Evolutionary conservation across 352 stramenopile species (phyloP), one percentile per base, ranked within the genome.

Genomic region (Phytophthora palmivora): DNA sequence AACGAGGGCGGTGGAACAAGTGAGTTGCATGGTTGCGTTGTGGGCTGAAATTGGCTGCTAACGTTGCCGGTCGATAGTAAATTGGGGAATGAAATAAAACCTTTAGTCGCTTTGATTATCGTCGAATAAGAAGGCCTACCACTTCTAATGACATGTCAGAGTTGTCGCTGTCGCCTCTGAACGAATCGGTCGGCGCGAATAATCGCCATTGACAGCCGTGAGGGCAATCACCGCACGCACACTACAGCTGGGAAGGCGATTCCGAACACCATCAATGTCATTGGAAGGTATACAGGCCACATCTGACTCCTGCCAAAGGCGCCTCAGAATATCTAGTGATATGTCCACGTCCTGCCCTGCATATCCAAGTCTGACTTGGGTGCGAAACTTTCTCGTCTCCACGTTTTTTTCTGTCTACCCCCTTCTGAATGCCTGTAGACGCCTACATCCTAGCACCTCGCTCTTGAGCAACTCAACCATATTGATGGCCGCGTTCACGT

Each of bases 291-390:
- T 39, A 46, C 59, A 45, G 46, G 45, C 19, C 44, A 37, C 58
- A 22, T 63, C 62, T 67, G 62, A 46, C 48, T 42, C 49, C 24
- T 30, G 18, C 34, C 26, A 26, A 30, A 39, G 45, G n/a, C 12
- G 24, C 44, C 45, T 42, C 33, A 39, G 41, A 70, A 70, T 16
- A 56, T 55, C 54, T 70, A 59, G 61, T 32, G 38, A 59, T 37
- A 69, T n/a, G n/a, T n/a, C n/a, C n/a, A n/a, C n/a, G n/a, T n/a
- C n/a, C n/a, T n/a, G n/a, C n/a, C n/a, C n/a, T n/a, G n/a, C n/a
- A n/a, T n/a, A n/a, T n/a, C n/a, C n/a, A n/a, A n/a, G n/a, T n/a
- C n/a, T n/a, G n/a, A n/a, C n/a, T n/a, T n/a, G n/a, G n/a, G n/a
- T n/a, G n/a, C n/a, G n/a, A n/a, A n/a, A n/a, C n/a, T n/a, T n/a